Percentiles rank a stretch among this genome's conserved stretches.
Conservation (phyloP, 2,329 filamentous ascomycete genomes). For the Dothideomycetes sp. region DNA sequence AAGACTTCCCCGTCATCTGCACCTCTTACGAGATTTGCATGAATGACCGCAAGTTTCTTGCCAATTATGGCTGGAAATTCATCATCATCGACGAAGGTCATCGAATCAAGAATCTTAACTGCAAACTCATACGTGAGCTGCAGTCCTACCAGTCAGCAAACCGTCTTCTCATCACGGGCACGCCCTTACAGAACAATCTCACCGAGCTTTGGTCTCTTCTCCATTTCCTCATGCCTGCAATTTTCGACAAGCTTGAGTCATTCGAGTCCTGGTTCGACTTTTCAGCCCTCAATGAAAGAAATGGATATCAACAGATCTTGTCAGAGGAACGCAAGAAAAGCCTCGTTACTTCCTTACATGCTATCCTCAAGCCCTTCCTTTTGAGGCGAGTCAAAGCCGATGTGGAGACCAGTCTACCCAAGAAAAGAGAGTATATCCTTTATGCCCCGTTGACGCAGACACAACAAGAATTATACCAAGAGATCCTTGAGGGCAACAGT, state of each 20-base stretch:
- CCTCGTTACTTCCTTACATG: conserved; percentile 77
- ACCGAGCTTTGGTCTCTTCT: conserved; percentile 90
- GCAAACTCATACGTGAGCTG: conserved; percentile 78
- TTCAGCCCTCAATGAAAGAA: conserved; percentile 75
- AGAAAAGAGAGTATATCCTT: conserved; percentile 91
- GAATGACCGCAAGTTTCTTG: conserved; percentile 71
- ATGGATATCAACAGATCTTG: conserved; percentile 66
- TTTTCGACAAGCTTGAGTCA: conserved; percentile 85
- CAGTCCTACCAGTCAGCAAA: conserved; percentile 85
- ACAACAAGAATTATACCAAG: conserved; percentile 82
- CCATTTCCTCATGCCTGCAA: conserved; percentile 83
- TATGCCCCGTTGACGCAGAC: conserved; percentile 86
- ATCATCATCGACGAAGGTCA: conserved; percentile 98
- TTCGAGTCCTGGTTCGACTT: conserved; percentile 98
- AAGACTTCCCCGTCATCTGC: conserved; percentile 79
- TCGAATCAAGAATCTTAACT: conserved; percentile 93
- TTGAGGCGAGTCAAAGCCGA: conserved; percentile 85
- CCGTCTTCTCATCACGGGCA: conserved; percentile 84
- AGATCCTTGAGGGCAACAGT: conserved; percentile 50
- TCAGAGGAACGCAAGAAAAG: conserved; percentile 68
- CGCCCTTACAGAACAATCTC: conserved; percentile 89
- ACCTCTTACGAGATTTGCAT: conserved; percentile 96
- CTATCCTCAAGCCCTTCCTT: conserved; percentile 84
- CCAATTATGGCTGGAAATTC: conserved; percentile 86
- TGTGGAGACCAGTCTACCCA: conserved; percentile 81